phyloP scores from a whole-genome alignment of 139 green algal genomes.

The Yamagishiella unicocca region DNA sequence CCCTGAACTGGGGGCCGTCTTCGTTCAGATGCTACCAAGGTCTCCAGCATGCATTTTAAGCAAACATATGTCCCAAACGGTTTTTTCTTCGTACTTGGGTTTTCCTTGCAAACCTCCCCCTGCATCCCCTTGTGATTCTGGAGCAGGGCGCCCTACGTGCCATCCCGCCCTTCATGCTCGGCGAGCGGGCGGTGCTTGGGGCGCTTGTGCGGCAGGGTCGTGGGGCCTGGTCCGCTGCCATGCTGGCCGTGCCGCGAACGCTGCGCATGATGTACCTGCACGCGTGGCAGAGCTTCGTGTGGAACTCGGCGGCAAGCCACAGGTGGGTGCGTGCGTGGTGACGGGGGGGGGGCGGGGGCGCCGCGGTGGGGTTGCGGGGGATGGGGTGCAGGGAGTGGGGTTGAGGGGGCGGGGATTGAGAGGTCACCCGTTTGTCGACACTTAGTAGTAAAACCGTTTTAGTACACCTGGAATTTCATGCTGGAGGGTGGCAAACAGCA shows the following conservation, averaged over 20 bases:
- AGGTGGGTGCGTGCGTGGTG: slow-evolving; percentile 1
- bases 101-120: no score
- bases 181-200: slow-evolving; percentile 73
- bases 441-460: no score
- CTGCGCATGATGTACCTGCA: slow-evolving; percentile 95
- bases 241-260: slow-evolving; percentile 82
- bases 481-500: no score
- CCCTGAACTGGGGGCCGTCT: no score
- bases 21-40: no score
- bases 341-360: neutral
- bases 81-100: no score
- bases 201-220: slow-evolving; percentile 17
- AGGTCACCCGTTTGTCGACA: no score
- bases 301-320: slow-evolving; percentile 83
- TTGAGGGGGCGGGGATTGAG: neutral
- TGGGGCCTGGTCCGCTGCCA: slow-evolving; percentile 48
- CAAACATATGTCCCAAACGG: no score
- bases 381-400: neutral
- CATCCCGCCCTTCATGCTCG: slow-evolving; percentile 72
- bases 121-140: no score
- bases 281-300: slow-evolving; percentile 93
- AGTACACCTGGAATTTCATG: no score
- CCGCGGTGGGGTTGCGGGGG: neutral
- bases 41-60: no score
- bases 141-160: slow-evolving; percentile 63